Evolutionary conservation across 352 stramenopile genomes (phyloP).

Genomic region (Globisporangium radiosum): DNA sequence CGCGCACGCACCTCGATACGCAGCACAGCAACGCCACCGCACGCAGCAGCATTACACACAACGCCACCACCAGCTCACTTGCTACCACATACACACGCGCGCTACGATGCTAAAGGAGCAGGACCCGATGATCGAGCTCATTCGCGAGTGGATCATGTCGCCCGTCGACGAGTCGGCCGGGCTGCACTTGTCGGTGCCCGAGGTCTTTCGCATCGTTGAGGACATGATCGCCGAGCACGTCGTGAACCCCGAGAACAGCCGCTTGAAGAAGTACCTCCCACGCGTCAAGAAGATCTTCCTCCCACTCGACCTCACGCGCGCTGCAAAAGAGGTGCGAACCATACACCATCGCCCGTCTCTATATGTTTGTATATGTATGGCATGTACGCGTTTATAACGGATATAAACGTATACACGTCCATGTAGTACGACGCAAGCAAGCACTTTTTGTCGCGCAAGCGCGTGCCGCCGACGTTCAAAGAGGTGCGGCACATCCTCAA

Average conservation of each 20-base stretch:
- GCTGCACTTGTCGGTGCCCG: constrained; percentile 52
- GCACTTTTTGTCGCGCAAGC: constrained; percentile 71
- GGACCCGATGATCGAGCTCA: constrained; percentile 81
- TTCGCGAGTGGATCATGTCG: constrained; percentile 81
- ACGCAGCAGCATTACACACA: not conserved
- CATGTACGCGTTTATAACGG: not conserved
- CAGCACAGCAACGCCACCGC: too few species aligned
- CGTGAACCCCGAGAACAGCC: constrained; percentile 24
- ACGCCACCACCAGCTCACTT: not conserved
- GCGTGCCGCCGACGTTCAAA: constrained; percentile 78
- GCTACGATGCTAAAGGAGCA: constrained; percentile 73
- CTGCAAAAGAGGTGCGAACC: constrained; percentile 27
- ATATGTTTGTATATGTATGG: not conserved
- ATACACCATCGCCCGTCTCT: not conserved
- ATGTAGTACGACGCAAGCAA: constrained; percentile 61
- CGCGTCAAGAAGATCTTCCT: constrained; percentile 65
- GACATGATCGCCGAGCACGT: constrained; percentile 77
- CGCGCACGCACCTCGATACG: too few species aligned
- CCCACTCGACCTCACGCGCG: constrained; percentile 59
- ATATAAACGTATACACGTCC: not conserved
- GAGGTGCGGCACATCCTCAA: constrained; percentile 84
- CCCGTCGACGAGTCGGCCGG: constrained; percentile 49
- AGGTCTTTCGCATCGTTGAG: constrained; percentile 68
- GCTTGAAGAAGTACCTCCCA: constrained; percentile 58
- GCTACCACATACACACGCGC: not conserved